Conservation (phyloP, 2,329 filamentous ascomycete species). For the Chaetomium olivaceum region DNA sequence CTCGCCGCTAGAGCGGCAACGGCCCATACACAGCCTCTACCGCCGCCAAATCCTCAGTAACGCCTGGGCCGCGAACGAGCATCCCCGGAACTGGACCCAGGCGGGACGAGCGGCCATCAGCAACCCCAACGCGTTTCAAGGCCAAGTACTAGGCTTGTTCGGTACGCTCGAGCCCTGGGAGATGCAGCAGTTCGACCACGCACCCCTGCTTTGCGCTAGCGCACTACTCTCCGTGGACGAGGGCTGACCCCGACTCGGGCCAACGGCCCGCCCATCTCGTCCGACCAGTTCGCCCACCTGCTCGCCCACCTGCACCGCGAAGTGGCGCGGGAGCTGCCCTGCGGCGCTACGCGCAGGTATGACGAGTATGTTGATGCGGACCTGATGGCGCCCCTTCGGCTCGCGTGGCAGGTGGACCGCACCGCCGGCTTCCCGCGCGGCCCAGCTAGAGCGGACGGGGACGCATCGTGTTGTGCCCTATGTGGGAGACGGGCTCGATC, state of each 20-base stretch:
- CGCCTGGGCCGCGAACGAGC: slow-evolving; percentile 15
- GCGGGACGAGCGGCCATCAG: slow-evolving; percentile 8
- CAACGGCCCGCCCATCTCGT: too few relatives aligned
- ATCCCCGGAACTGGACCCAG: too few relatives aligned
- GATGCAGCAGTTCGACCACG: slow-evolving; percentile 11
- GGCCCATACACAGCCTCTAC: slow-evolving; percentile 17
- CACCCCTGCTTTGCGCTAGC: too few relatives aligned
- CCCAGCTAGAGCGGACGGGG: too few relatives aligned
- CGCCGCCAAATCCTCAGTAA: slow-evolving; percentile 21
- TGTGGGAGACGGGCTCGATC: not conserved
- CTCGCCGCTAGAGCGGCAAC: slow-evolving; percentile 15
- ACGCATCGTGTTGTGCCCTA: not conserved
- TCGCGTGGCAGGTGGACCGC: not conserved
- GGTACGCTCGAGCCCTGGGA: slow-evolving; percentile 7
- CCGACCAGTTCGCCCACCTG: slow-evolving; percentile 6
- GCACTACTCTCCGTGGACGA: too few relatives aligned
- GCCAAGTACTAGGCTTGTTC: not conserved
- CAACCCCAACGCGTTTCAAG: not conserved
- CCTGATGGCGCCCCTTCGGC: not conserved
- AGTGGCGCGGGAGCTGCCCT: too few relatives aligned
- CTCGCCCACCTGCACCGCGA: not conserved
- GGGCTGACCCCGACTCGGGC: too few relatives aligned
- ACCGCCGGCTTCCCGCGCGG: not conserved
- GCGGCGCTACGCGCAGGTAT: too few relatives aligned
- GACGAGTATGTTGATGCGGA: not conserved